Base-by-base conservation (phyloP, 768 basidiomycete species). In the Rhizopogon roseolus region DNA sequence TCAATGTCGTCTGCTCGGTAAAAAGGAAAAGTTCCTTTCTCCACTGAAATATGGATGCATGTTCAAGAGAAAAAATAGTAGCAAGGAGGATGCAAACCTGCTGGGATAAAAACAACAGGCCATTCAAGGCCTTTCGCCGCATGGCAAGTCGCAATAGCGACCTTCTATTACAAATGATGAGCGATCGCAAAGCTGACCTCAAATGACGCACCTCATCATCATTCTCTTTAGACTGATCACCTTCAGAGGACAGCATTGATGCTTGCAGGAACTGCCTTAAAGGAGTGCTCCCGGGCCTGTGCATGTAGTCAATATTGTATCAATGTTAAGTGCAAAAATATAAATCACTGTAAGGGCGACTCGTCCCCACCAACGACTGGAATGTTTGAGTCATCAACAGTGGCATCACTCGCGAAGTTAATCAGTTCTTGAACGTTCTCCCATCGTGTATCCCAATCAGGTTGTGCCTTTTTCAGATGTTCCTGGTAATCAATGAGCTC, bases 111-210 rank as follows among this genome's bases (percentile, higher is more conserved):
- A 0, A 94, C 90, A 1, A 93, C 87, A 1, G 93, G 91, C 91
- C 92, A 96, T 67, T 96, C 93, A 7, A 94, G 72, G 0, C 93
- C 92, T 66, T 96, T 96, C 0, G 92, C 91, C 34, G 90, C 82
- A 71, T 96, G 93, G 52, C 92, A 91, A 0, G 93, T 95, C 2
- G 86, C 78, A 41, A 94, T 82, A 1, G 85, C 87, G 6, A 94
- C 90, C 78, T 86, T 90, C 87, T 90, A 56, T 32, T 50, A 14
- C 46, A 48, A 48, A 36, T 36, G 1, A 22, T 48, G 54, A 49
- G 36, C 29, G n/a, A 34, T 54, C 27, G 4, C 2, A 32, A 13
- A 19, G 8, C 32, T 34, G 32, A 16, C 28, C 36, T 34, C 34
- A 13, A 48, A 22, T 48, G 14, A 67, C 69, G 40, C 22, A 78